Evolutionary conservation across 2,329 filamentous ascomycete species (phyloP).

Genomic region (Nemania bipapillata): DNA sequence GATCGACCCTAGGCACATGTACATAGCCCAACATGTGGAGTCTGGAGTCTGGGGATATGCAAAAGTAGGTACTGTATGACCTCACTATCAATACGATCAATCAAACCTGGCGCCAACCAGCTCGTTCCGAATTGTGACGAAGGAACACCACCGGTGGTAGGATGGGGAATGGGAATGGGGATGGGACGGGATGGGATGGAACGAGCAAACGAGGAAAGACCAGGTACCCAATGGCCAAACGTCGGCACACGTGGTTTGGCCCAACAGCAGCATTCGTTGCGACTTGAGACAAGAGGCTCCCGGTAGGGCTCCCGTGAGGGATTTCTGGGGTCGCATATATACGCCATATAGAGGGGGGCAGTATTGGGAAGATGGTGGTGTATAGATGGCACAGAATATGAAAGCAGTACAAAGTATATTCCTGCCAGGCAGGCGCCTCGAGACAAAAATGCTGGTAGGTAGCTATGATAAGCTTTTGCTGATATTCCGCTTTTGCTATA

Average conservation of each 20-base stretch:
- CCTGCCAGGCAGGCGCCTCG: neutral
- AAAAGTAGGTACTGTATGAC: no score
- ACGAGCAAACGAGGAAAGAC: neutral
- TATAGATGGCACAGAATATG: slow-evolving; percentile 8
- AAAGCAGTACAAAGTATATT: no score
- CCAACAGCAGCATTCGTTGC: slow-evolving; percentile 35
- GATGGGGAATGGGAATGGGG: no score
- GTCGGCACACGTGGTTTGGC: slow-evolving; percentile 35
- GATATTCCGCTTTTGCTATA: slow-evolving; percentile 25
- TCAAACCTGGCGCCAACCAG: neutral
- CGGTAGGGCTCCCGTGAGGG: slow-evolving; percentile 31
- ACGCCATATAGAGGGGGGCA: neutral
- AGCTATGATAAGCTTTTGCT: slow-evolving; percentile 34
- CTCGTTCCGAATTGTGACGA: slow-evolving; percentile 2
- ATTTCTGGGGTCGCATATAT: slow-evolving; percentile 32
- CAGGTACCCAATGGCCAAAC: slow-evolving; percentile 24
- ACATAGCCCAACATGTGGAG: slow-evolving; percentile 18
- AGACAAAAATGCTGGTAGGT: neutral
- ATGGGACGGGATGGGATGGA: no score
- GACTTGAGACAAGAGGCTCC: slow-evolving; percentile 12
- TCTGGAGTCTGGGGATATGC: neutral
- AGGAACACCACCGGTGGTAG: slow-evolving; percentile 1
- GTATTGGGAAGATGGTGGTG: slow-evolving; percentile 20
- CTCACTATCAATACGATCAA: neutral
- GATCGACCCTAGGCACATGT: slow-evolving; percentile 18